phyloP scores from a whole-genome alignment of 306 rosid species.

The Amphicarpaea edgeworthii region DNA sequence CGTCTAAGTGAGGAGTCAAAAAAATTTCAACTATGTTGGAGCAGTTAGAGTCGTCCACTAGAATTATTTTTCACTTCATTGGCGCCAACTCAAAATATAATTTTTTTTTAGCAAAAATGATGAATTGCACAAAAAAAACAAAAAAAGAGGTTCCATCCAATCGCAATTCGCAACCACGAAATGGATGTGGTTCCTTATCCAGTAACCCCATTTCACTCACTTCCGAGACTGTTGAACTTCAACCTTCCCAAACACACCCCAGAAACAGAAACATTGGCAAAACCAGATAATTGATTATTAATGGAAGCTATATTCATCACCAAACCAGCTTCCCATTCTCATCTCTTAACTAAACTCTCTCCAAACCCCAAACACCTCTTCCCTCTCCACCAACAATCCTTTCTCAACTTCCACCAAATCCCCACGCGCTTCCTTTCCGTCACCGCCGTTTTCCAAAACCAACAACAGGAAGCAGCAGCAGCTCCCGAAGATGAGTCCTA shows the following conservation, averaged over 20 bases:
- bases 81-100: too few species aligned
- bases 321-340: constrained; percentile 71
- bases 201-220: not conserved
- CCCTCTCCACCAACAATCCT: constrained; percentile 22
- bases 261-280: not conserved
- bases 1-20: too few species aligned
- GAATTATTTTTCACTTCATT: not conserved
- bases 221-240: not conserved
- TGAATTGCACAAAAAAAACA: too few species aligned
- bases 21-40: too few species aligned
- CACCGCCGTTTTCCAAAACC: constrained; percentile 58
- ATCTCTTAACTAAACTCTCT: constrained; percentile 53
- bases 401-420: constrained; percentile 46
- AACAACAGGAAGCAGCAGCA: not conserved
- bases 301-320: constrained; percentile 76
- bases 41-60: too few species aligned
- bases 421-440: constrained; percentile 29
- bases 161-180: constrained; percentile 39
- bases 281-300: not conserved
- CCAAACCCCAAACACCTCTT: constrained; percentile 45
- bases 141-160: constrained; percentile 6
- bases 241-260: not conserved
- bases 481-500: constrained; percentile 61
- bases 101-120: too few species aligned
- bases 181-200: constrained; percentile 85